Evolutionary conservation across 2,329 filamentous ascomycete species (phyloP).

Genomic region (Pseudopyricularia cyperi): DNA sequence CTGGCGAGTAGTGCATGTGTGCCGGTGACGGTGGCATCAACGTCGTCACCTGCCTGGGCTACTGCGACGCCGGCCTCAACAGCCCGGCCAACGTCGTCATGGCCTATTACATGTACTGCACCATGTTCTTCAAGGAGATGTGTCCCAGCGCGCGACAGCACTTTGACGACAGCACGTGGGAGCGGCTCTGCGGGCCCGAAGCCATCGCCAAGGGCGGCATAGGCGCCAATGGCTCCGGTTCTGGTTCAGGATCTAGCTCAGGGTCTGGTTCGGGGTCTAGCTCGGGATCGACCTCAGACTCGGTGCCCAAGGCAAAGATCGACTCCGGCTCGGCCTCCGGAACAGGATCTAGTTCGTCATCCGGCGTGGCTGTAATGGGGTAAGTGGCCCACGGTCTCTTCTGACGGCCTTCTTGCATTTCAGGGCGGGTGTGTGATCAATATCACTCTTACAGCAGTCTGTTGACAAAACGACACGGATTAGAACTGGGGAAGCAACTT

Average conservation of each 20-base stretch:
- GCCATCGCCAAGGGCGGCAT: background rate
- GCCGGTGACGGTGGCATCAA: background rate
- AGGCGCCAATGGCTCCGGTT: background rate
- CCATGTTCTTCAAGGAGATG: background rate
- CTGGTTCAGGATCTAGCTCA: background rate
- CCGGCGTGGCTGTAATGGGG: no score
- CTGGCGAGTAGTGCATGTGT: background rate
- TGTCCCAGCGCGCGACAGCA: background rate
- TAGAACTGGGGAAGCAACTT: background rate
- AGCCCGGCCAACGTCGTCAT: background rate
- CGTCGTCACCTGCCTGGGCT: background rate
- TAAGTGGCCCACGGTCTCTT: no score
- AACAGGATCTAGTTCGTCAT: background rate
- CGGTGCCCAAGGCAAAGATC: background rate
- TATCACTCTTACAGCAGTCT: no score
- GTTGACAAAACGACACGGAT: background rate
- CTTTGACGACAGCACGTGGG: background rate
- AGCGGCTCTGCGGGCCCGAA: background rate
- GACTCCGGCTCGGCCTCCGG: no score
- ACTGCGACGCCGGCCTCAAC: background rate
- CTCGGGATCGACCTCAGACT: background rate
- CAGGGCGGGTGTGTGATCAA: background rate
- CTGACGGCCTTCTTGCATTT: background rate
- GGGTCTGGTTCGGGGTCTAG: background rate
- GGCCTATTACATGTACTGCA: conserved; percentile 1